Evolutionary conservation across 306 rosid species (phyloP).

Genomic region (Malus fusca): DNA sequence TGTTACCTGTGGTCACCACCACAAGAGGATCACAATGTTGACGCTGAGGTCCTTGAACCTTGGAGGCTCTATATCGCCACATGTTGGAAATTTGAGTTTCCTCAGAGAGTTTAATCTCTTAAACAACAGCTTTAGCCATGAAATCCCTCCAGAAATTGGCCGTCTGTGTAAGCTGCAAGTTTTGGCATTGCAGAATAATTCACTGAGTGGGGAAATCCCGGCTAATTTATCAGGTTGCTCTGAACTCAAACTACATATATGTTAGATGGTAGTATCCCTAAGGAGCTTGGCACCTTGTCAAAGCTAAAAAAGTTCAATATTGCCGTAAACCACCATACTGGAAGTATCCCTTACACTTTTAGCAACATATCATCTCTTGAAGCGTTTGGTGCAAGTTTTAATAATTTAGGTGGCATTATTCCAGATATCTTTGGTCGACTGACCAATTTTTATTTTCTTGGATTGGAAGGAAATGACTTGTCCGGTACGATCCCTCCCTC

Average conservation of each 20-base stretch:
- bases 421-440: background rate
- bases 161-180: background rate
- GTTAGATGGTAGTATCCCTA: background rate
- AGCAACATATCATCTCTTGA: background rate
- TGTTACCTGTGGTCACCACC: background rate
- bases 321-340: background rate
- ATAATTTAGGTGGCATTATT: background rate
- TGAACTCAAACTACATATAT: background rate
- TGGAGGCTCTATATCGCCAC: background rate
- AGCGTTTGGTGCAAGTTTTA: fast-evolving
- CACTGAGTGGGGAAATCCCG: background rate
- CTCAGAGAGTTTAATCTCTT: background rate
- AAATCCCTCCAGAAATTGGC: background rate
- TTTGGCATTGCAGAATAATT: background rate
- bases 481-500: background rate
- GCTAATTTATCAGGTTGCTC: background rate
- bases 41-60: background rate
- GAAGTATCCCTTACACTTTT: background rate
- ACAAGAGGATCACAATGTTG: background rate
- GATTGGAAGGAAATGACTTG: background rate
- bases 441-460: background rate
- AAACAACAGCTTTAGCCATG: background rate
- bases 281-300: background rate
- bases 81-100: background rate
- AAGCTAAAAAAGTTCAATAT: background rate